A percentile compares a stretch with the other conserved stretches of the same genome.
Evolutionary conservation across 2,329 filamentous ascomycete species (phyloP).

Genomic region (Xylariaceae sp.): DNA sequence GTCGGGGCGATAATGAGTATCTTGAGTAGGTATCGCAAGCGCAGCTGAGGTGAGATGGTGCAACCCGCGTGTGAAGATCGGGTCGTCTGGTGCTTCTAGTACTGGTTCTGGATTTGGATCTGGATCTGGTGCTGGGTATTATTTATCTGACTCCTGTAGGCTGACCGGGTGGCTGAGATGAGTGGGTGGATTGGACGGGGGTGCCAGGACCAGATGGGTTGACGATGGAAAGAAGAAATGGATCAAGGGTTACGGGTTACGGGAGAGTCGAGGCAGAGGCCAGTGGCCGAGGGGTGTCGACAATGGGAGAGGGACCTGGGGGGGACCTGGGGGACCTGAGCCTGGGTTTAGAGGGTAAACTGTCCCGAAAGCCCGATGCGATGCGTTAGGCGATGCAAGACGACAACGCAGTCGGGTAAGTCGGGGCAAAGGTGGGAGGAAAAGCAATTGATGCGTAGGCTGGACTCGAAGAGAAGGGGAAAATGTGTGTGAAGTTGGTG

Average conservation of each 20-base stretch:
- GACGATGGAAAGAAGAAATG: constrained; percentile 1
- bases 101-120: too few species aligned
- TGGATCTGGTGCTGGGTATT: constrained; percentile 13
- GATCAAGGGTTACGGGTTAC: constrained; percentile 10
- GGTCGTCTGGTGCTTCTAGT: background rate
- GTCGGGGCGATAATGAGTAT: constrained; percentile 7
- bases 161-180: constrained; percentile 5
- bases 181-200: constrained; percentile 9
- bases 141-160: constrained; percentile 19
- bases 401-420: constrained; percentile 1
- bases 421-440: constrained; percentile 3
- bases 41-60: constrained; percentile 19
- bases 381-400: constrained; percentile 7
- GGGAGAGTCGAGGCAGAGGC: background rate
- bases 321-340: too few species aligned
- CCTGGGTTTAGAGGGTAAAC: background rate
- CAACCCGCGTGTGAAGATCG: constrained; percentile 23
- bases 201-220: background rate
- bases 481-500: background rate
- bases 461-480: constrained; percentile 10
- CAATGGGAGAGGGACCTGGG: background rate
- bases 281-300: constrained; percentile 20
- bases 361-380: constrained; percentile 6
- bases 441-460: constrained; percentile 12
- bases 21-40: constrained; percentile 25